Percentiles rank a stretch among this genome's conserved stretches.
These are phyloP conservation scores for Fraxinus latifolia DNA, from an alignment of 305 asterid species.

Conservation along the genomic window DNA sequence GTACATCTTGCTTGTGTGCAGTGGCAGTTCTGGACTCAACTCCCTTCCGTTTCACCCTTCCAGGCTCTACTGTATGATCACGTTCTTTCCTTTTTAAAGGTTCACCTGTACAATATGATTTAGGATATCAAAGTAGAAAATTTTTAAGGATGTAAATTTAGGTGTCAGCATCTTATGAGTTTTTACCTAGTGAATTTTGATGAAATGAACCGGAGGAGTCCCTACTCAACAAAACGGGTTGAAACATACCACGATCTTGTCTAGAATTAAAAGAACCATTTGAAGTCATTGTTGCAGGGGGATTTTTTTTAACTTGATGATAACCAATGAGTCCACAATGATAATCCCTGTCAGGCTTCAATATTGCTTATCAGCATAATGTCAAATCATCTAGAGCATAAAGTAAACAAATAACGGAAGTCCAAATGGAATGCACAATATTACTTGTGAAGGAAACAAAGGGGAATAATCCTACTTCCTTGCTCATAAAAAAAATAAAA, in stretches of 20 bases:
- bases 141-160: slow-evolving; percentile 4
- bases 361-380: slow-evolving; percentile 23
- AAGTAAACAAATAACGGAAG: neutral
- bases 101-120: slow-evolving; percentile 30
- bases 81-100: slow-evolving; percentile 50
- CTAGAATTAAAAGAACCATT: slow-evolving; percentile 29
- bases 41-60: slow-evolving; percentile 40
- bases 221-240: slow-evolving; percentile 42
- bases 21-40: slow-evolving; percentile 25
- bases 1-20: slow-evolving; percentile 24
- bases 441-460: neutral
- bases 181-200: slow-evolving; percentile 34
- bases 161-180: neutral
- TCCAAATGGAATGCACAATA: neutral
- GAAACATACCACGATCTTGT: slow-evolving; percentile 33
- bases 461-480: neutral
- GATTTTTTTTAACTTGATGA: slow-evolving; percentile 29
- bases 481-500: neutral
- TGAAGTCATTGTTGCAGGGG: slow-evolving; percentile 31
- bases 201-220: slow-evolving; percentile 29
- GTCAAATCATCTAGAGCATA: slow-evolving; percentile 12
- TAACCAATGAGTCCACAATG: slow-evolving; percentile 58
- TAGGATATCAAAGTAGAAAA: slow-evolving; percentile 7
- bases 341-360: slow-evolving; percentile 49
- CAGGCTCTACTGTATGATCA: slow-evolving; percentile 40